Evolutionary conservation across 768 basidiomycete species (phyloP), one percentile per base, ranked within the genome.

Genomic region (Leccinum fibrillosum): DNA sequence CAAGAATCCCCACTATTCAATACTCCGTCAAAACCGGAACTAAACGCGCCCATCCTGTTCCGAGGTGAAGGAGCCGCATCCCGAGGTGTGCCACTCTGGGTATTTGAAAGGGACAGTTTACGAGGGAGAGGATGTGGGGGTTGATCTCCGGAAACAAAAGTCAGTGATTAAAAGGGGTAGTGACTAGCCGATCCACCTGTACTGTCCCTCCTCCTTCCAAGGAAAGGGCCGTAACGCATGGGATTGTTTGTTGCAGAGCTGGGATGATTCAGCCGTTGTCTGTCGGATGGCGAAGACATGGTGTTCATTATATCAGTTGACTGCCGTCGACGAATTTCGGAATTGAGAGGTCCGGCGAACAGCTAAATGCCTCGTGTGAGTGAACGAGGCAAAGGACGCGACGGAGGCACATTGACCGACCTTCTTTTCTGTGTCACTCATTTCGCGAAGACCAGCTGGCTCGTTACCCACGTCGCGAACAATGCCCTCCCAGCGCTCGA

Each of bases 401-500:
- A 34, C 34, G 28, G 32, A 55, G 26, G 37, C 58, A 54, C 23
- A 50, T 32, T 55, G 53, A 32, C 80, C 66, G 66, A 94, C 94
- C 89, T 94, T 95, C 78, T 88, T 92, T 79, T 96, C 94, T 21
- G 77, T 76, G 53, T 93, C 92, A 57, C 77, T 78, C 83, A 91
- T 83, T 69, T 95, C 94, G 63, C 86, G 87, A 65, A 93, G 67
- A 42, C 84, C 82, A 35, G 88, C 74, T 17, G 94, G 94, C 57
- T 92, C 89, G 45, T 70, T 80, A 28, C 82, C 86, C 23, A 80
- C 75, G 68, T 93, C 92, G 58, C 87, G 85, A 25, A 93, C 90
- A 63, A 95, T 86, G 56, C 92, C 92, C 58, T 93, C 89, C 88
- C 90, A 92, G 61, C 88, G 80, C 73, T 93, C 92, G 13, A 94